Base-by-base conservation (phyloP, 805 yeast species). In the Nakazawaea molendinolei region DNA sequence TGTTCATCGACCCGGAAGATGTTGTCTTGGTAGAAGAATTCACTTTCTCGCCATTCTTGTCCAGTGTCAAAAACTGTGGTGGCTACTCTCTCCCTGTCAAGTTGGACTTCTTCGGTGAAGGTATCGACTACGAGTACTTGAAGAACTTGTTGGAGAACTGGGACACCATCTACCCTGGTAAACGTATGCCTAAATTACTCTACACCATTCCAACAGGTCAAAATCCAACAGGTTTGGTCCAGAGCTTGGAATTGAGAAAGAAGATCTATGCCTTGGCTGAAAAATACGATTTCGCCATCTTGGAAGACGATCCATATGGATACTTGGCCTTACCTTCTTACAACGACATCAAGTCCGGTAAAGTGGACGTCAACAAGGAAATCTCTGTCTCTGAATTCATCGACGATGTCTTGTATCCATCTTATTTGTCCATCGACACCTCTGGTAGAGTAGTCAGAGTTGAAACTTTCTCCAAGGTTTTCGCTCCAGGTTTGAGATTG, bases 201-300 rank as follows among this genome's bases (percentile, higher is more conserved):
- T 79, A 79, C 53, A 76, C 84, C 3, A 76, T 79, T 46, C 73
- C 84, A 24, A 76, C 79, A n/a, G 85, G 86, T 18, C 86, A 79
- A 51, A 79, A 79, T 53, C 86, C 86, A 28, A 67, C 77, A 6
- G 86, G 85, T 12, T 56, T 73, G 42, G 69, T 82, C 0, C 71
- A 74, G 43, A 45, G 67, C 8, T 37, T 63, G 32, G 77, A 67
- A 34, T 65, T 67, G 40, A 65, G 81, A 40, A 53, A 58, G 34
- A 57, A 61, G 49, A 65, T 79, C 24, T 74, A 71, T 43, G 63
- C 56, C 1, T 50, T 79, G 37, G 79, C 83, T 8, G 71, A 62
- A 41, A 63, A 66, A 45, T 65, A 74, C 52, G 75, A 79, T 53
- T 70, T 79, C 41, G 58, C 69, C 16, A 77, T 79, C 39, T 60